phyloP scores from a whole-genome alignment of 2,329 filamentous ascomycete genomes.

The Geoglossum cookeanum region DNA sequence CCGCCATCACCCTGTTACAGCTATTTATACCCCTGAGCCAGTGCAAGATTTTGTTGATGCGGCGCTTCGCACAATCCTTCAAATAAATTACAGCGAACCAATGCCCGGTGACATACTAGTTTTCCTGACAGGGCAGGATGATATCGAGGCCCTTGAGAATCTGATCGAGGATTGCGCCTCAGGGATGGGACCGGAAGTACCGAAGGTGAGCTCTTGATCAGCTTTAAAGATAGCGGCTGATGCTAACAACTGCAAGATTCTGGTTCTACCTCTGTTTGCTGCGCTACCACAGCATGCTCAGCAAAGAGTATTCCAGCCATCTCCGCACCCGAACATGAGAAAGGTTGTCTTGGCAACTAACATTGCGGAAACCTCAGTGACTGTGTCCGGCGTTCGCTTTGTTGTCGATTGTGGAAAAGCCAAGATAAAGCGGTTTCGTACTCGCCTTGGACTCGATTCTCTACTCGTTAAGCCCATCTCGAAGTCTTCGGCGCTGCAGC shows the following conservation, averaged over 20 bases:
- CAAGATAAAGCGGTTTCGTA: conserved; percentile 82
- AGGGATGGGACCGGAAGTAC: conserved; percentile 54
- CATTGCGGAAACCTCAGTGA: conserved; percentile 96
- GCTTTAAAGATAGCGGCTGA: neutral
- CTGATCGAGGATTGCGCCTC: conserved; percentile 63
- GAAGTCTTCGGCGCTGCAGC: conserved; percentile 79
- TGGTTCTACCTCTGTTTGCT: conserved; percentile 68
- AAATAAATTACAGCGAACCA: conserved; percentile 71
- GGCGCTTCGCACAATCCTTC: conserved; percentile 63
- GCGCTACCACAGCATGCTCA: conserved; percentile 76
- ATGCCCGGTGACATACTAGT: conserved; percentile 88
- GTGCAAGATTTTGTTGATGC: conserved; percentile 68
- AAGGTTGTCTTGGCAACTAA: conserved; percentile 91
- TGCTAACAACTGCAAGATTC: conserved; percentile 23
- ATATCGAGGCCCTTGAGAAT: conserved; percentile 65
- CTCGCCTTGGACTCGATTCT: conserved; percentile 71
- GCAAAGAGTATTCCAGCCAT: conserved; percentile 64
- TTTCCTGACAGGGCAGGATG: conserved; percentile 83
- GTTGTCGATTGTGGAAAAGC: conserved; percentile 88
- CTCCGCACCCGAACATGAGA: conserved; percentile 51
- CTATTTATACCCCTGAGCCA: conserved; percentile 52
- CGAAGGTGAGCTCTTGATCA: conserved; percentile 33
- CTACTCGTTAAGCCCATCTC: conserved; percentile 81
- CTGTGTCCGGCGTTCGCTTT: conserved; percentile 77
- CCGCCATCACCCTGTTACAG: conserved; percentile 68